Percentiles rank a stretch among this genome's conserved stretches.
Conservation (phyloP, 257 asterid genomes). For the Solanum habrochaites region DNA sequence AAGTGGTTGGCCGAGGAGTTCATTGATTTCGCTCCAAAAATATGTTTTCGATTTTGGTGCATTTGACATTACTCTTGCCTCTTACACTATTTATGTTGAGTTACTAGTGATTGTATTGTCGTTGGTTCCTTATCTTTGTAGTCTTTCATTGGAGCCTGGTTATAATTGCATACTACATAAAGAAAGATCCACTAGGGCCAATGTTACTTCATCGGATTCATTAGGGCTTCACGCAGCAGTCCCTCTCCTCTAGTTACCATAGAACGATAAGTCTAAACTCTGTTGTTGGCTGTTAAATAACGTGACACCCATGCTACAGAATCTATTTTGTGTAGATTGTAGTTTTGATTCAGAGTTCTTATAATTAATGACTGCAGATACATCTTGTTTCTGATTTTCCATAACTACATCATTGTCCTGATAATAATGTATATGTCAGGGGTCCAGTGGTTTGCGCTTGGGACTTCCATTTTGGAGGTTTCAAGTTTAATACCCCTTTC, state of each 20-base stretch:
- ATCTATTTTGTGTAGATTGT: neutral
- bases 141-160: slow-evolving; percentile 96
- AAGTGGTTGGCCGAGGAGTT: neutral
- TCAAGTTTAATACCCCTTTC: no score
- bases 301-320: neutral
- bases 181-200: slow-evolving; percentile 59
- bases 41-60: neutral
- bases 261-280: no score
- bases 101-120: neutral
- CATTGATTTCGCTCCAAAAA: neutral
- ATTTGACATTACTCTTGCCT: neutral
- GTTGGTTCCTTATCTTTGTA: slow-evolving; percentile 20
- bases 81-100: neutral
- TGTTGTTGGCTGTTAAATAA: neutral
- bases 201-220: slow-evolving; percentile 88
- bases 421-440: neutral
- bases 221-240: slow-evolving; percentile 57
- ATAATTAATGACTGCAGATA: neutral
- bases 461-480: no score
- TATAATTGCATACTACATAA: slow-evolving; percentile 68
- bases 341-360: neutral
- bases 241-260: no score
- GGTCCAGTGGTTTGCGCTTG: no score
- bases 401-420: neutral
- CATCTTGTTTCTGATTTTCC: neutral